phyloP scores from a whole-genome alignment of 352 stramenopile species.

The Globisporangium middletonii region DNA sequence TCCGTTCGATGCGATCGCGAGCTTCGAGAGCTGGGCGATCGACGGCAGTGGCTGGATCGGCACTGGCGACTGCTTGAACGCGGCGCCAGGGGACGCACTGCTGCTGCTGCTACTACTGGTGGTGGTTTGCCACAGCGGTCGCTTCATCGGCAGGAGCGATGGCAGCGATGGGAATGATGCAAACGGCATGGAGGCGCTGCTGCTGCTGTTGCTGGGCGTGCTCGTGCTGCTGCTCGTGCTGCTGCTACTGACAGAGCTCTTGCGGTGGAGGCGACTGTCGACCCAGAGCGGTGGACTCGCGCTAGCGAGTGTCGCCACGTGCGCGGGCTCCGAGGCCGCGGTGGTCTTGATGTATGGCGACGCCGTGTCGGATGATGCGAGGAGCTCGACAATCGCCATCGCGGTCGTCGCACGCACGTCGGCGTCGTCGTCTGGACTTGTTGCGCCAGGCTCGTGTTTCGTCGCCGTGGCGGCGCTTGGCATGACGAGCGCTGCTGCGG shows the following conservation, averaged over 20 bases:
- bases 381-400: constrained; percentile 13
- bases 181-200: not conserved
- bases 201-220: not conserved
- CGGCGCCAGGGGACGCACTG: not conserved
- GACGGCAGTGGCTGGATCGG: constrained; percentile 14
- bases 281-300: not conserved
- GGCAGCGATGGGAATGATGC: constrained; percentile 3
- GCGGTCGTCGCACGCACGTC: constrained; percentile 11
- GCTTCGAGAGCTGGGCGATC: constrained; percentile 13
- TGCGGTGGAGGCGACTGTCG: constrained; percentile 1
- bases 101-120: too few relatives aligned
- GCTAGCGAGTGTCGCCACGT: not conserved
- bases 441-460: not conserved
- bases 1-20: constrained; percentile 4
- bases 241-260: not conserved
- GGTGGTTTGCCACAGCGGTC: constrained; percentile 6
- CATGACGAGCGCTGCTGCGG: not conserved
- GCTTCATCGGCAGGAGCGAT: constrained; percentile 8
- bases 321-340: too few relatives aligned
- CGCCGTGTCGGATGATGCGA: not conserved
- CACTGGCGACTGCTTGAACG: not conserved
- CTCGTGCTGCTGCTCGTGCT: not conserved
- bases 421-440: constrained; percentile 5
- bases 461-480: not conserved
- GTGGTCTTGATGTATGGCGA: not conserved